phyloP scores from a whole-genome alignment of 345 rosid genomes.

The Eutrema heterophyllum region DNA sequence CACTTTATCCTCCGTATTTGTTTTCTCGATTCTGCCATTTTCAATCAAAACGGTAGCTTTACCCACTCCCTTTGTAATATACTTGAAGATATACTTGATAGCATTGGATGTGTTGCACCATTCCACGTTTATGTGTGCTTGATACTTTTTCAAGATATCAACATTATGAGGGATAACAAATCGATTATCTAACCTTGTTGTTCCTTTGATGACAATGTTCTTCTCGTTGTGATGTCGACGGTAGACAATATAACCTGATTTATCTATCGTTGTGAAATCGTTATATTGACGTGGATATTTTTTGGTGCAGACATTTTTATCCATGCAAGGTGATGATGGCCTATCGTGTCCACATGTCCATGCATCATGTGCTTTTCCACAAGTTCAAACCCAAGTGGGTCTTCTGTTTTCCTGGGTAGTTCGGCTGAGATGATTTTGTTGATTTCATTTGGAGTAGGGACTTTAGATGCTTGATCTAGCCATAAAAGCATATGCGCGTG shows the following conservation, averaged over 20 bases:
- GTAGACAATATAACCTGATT: not conserved
- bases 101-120: not conserved
- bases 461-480: not conserved
- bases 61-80: no score
- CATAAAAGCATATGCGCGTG: not conserved
- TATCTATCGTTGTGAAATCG: no score
- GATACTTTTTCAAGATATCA: not conserved
- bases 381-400: not conserved
- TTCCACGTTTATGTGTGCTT: not conserved
- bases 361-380: not conserved
- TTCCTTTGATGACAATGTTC: not conserved
- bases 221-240: not conserved
- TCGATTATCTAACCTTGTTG: not conserved
- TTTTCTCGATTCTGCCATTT: no score
- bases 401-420: not conserved
- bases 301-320: not conserved
- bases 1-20: no score
- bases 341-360: not conserved
- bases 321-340: not conserved
- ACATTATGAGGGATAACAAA: not conserved
- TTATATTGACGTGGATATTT: not conserved
- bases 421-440: not conserved
- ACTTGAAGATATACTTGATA: no score
- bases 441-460: fast-evolving
- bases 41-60: no score